Percentiles rank a stretch among this genome's conserved stretches.
Evolutionary conservation across 1,284 basidiomycete genomes (phyloP).

Genomic region (Cryptococcus jaspeensis): DNA sequence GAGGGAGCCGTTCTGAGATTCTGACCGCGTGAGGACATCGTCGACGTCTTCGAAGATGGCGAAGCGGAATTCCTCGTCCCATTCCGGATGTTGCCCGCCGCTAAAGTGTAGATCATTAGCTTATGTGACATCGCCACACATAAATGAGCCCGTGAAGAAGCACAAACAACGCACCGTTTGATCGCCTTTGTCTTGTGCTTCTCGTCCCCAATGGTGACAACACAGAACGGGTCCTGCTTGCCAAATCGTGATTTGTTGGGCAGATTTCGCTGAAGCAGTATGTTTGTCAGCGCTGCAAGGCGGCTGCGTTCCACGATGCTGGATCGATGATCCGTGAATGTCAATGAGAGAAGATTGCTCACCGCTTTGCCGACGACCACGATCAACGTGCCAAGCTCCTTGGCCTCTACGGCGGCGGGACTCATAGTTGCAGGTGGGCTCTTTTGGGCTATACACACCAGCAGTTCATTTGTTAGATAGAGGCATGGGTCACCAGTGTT

Average conservation of each 20-base stretch:
- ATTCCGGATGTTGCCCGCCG: constrained; percentile 96
- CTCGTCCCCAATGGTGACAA: constrained; percentile 72
- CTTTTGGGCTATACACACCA: neutral
- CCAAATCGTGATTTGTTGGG: constrained; percentile 93
- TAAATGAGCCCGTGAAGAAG: no score
- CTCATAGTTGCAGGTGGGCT: neutral
- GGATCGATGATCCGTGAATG: no score
- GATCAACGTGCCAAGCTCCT: constrained; percentile 88
- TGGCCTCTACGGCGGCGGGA: constrained; percentile 47
- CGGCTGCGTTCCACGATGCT: neutral
- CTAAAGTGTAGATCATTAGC: constrained; percentile 44
- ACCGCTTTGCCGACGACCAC: constrained; percentile 95
- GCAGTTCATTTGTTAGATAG: neutral
- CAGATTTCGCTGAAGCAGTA: constrained; percentile 70
- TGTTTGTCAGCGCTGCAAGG: neutral
- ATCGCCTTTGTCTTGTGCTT: constrained; percentile 84
- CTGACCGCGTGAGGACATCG: constrained; percentile 60
- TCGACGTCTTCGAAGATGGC: constrained; percentile 78
- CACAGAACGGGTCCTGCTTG: constrained; percentile 96
- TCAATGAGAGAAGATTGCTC: no score
- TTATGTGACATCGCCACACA: neutral
- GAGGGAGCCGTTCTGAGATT: constrained; percentile 53
- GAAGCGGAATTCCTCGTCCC: constrained; percentile 98
- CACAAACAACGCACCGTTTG: constrained; percentile 57
- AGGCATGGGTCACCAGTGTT: no score